Evolutionary conservation across 2,329 filamentous ascomycete species (phyloP).

Genomic region (Beauveria caledonica): DNA sequence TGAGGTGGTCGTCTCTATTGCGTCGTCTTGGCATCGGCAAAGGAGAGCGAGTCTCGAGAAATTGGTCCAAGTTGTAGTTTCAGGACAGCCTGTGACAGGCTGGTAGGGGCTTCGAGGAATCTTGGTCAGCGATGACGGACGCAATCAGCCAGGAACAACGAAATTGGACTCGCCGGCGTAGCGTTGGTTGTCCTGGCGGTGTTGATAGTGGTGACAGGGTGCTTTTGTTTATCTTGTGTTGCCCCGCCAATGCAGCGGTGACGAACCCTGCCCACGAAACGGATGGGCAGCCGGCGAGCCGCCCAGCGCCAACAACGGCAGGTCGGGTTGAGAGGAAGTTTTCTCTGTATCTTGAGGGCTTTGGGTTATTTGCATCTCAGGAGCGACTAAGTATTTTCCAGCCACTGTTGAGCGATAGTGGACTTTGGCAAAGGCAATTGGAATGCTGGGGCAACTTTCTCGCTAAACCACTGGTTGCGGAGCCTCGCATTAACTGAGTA

Average conservation of each 20-base stretch:
- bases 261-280: slow-evolving; percentile 1
- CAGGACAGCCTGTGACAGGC: not conserved
- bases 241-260: slow-evolving; percentile 10
- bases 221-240: slow-evolving; percentile 11
- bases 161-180: not conserved
- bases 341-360: not conserved
- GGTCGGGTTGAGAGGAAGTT: not conserved
- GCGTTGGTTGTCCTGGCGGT: slow-evolving; percentile 5
- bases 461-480: not conserved
- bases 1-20: slow-evolving; percentile 25
- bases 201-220: slow-evolving; percentile 4
- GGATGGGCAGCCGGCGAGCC: not conserved
- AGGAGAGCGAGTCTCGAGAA: not conserved
- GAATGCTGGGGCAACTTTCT: not conserved
- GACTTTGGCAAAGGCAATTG: not conserved
- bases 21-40: slow-evolving; percentile 22
- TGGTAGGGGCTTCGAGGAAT: not conserved
- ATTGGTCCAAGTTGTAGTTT: not conserved
- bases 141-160: not conserved
- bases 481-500: not conserved
- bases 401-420: not conserved
- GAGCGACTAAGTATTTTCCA: not conserved
- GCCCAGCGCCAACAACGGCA: not conserved
- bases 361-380: not conserved
- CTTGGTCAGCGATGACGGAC: not conserved